phyloP scores from a whole-genome alignment of 192 early-diverging fungal species.

The Coemansia asiatica region DNA sequence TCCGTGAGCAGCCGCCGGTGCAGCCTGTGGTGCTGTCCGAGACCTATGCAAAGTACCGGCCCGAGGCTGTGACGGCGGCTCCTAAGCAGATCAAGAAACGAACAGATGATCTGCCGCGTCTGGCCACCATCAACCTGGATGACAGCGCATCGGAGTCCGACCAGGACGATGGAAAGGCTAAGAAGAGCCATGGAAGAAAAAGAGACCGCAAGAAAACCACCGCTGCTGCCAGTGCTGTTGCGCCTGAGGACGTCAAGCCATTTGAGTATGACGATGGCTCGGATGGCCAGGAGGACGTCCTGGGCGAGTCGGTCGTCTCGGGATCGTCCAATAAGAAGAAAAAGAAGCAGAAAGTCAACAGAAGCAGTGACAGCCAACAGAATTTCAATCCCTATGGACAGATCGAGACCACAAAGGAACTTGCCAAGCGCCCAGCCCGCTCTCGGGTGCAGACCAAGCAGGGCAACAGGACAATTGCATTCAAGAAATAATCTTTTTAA shows the following conservation, averaged over 20 bases:
- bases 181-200: neutral
- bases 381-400: slow-evolving; percentile 43
- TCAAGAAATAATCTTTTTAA: slow-evolving; percentile 33
- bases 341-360: neutral
- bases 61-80: neutral
- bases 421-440: slow-evolving; percentile 13
- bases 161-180: slow-evolving; percentile 1
- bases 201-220: slow-evolving; percentile 1
- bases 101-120: slow-evolving; percentile 6
- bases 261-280: slow-evolving; percentile 17
- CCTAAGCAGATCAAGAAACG: neutral
- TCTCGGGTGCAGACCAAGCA: slow-evolving; percentile 22
- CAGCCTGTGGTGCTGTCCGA: slow-evolving; percentile 36
- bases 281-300: slow-evolving; percentile 16
- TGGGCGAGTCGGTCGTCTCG: slow-evolving; percentile 12
- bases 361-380: slow-evolving; percentile 5
- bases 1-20: neutral
- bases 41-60: slow-evolving; percentile 15
- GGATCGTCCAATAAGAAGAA: slow-evolving; percentile 4
- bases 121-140: slow-evolving; percentile 22
- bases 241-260: slow-evolving; percentile 13
- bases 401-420: slow-evolving; percentile 11
- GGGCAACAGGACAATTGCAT: slow-evolving; percentile 36
- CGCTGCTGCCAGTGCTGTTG: neutral
- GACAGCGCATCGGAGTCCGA: slow-evolving; percentile 3